Percentiles rank a stretch among this genome's conserved stretches.
Conservation (phyloP, 306 rosid genomes). For the barrel medic (Medicago truncatula) region DNA sequence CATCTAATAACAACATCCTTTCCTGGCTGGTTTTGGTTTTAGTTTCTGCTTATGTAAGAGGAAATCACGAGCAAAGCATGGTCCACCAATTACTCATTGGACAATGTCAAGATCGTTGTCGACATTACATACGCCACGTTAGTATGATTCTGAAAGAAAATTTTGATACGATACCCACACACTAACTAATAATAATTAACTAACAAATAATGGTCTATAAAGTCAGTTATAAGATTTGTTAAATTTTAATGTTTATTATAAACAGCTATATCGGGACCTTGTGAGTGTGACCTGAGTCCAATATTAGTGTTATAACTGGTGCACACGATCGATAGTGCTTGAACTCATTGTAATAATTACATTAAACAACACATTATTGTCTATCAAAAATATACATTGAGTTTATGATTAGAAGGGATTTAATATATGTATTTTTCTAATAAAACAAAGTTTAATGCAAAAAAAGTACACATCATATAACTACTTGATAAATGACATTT, state of each 20-base stretch:
- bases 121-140: background rate
- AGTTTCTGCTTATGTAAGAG: background rate
- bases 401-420: background rate
- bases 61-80: background rate
- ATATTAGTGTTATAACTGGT: background rate
- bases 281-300: constrained; percentile 1
- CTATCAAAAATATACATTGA: background rate
- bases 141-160: background rate
- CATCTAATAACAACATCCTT: constrained; percentile 19
- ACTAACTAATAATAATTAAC: background rate
- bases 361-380: background rate
- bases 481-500: too few relatives aligned
- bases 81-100: constrained; percentile 24
- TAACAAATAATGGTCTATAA: background rate
- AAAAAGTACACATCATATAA: too few relatives aligned
- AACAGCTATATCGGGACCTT: background rate
- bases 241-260: constrained; percentile 11
- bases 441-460: background rate
- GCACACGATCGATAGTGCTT: constrained; percentile 14
- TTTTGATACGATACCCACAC: background rate
- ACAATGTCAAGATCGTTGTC: constrained; percentile 22
- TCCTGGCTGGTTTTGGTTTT: constrained; percentile 16
- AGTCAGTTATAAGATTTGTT: background rate
- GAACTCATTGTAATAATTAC: background rate
- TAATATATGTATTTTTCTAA: background rate